Evolutionary conservation across 1,139 yeast genomes (phyloP), one percentile per base, ranked within the genome.

Genomic region (Arxiozyma bovina): DNA sequence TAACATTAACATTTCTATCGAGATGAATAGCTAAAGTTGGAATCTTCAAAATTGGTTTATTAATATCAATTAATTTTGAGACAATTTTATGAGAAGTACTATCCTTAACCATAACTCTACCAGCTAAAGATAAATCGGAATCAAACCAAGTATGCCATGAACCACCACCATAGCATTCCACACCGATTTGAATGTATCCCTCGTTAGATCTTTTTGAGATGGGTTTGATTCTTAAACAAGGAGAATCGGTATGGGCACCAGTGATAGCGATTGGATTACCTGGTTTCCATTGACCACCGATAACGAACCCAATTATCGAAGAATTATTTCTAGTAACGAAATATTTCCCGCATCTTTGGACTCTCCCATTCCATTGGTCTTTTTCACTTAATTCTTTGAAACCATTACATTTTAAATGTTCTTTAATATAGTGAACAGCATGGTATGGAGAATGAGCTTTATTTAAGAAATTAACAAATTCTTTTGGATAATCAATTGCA

Each of bases 221-320:
- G n/a, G 99, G 99, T 73, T 93, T 93, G 63, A 93, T 82, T 64
- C 96, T 77, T 60, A 91, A 76, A 52, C 89, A 83, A n/a, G 99
- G 99, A 11, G 96, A 87, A 69, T 93, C 99, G 0, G 96, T 89
- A 67, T 90, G 97, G 4, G 96, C 96, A 34, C 98, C 99, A 46
- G 90, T 84, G 56, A 93, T 84, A 8, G 96, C 82, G 57, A 91
- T 78, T 21, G 96, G 94, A 61, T 85, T 83, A 18, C 96, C 96
- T n/a, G 88, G 84, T 53, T 70, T 65, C 81, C 87, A 88, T 55
- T 82, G 69, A 17, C 77, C 78, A 51, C 96, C 96, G 40, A 87
- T 82, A 1, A 85, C 82, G 70, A 93, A 93, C 1, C 96, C 97
- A 60, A 91, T 81, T 46, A 93, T 75, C 1, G 97, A 87, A 3